Conservation (phyloP, 805 yeast genomes). For the Saccharomycopsis olivae region DNA sequence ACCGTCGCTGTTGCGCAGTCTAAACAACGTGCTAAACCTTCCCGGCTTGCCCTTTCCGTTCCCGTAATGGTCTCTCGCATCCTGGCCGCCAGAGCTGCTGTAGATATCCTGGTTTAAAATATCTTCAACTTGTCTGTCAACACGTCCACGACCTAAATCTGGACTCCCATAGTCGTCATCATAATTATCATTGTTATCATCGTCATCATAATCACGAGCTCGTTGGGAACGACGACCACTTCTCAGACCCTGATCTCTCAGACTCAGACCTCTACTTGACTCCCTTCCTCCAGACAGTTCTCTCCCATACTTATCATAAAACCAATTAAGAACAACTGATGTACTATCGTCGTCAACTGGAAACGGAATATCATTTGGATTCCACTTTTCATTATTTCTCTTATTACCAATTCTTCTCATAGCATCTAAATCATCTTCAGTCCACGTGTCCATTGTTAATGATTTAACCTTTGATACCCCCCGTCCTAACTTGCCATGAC, state of each 20-base stretch:
- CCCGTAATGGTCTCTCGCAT: conserved; percentile 10
- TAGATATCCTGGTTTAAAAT: conserved; percentile 13
- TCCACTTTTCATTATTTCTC: conserved; percentile 53
- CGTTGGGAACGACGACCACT: background rate
- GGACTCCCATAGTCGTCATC: conserved; percentile 13
- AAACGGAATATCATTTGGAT: conserved; percentile 53
- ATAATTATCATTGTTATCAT: conserved; percentile 3
- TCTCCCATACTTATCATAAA: conserved; percentile 51
- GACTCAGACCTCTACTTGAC: background rate
- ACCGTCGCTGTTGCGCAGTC: conserved; percentile 16
- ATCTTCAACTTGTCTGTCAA: background rate
- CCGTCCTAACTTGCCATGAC: conserved; percentile 56
- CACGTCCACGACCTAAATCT: background rate
- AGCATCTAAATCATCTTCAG: conserved; percentile 39
- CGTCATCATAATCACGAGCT: conserved; percentile 7
- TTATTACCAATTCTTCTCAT: conserved; percentile 45
- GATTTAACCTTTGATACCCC: conserved; percentile 61
- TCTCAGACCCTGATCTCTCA: too few species aligned
- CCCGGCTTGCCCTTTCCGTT: conserved; percentile 6
- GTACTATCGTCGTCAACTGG: conserved; percentile 72
- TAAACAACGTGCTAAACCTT: conserved; percentile 4
- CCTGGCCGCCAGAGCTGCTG: conserved; percentile 5
- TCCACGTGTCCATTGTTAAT: conserved; percentile 65
- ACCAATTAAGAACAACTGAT: conserved; percentile 42
- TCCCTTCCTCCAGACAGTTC: conserved; percentile 24